Base-by-base conservation (phyloP, 2,329 filamentous ascomycete species). In the Penicillium sp. region DNA sequence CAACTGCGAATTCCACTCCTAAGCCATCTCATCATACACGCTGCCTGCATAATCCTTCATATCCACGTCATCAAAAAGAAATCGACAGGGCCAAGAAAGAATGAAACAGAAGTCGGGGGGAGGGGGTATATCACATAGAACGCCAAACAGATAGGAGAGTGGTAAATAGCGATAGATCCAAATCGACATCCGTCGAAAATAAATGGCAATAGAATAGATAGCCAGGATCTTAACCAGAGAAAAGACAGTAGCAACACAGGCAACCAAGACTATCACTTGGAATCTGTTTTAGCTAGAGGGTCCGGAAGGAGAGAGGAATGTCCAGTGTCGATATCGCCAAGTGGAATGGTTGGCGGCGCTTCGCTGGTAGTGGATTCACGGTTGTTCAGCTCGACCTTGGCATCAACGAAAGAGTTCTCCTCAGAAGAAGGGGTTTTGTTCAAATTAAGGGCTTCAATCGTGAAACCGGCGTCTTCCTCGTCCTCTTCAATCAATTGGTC, bases 81-180 rank as follows among this genome's bases (percentile, higher is more conserved):
- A 50, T 40, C 33, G 45, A 32, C 36, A 37, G 38, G 40, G 37
- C 40, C 47, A 47, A 39, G 26, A 49, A 52, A 41, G 50, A 46
- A 53, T 45, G 37, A 39, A 48, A 45, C 47, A 47, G 41, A 47
- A 50, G 44, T 51, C 42, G 49, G 50, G 58, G 52, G 53, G 52
- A 57, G 55, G 60, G n/a, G 61, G 61, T 64, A 64, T 64, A 64
- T 64, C 61, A 60, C 59, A 60, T 60, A 46, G 49, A 62, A 64
- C 59, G 60, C 59, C 60, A 51, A 47, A 42, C 28, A 32, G 39
- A 32, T 11, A 39, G 37, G 32, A 31, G 29, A 16, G 35, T 36
- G 37, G 20, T 41, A 41, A 40, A 44, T 39, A 44, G 32, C 15
- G 23, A 22, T 29, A 39, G 32, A 31, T 11, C 16, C 28, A 36